Base-by-base conservation (phyloP, 257 asterid genomes). In the Eucommia ulmoides region DNA sequence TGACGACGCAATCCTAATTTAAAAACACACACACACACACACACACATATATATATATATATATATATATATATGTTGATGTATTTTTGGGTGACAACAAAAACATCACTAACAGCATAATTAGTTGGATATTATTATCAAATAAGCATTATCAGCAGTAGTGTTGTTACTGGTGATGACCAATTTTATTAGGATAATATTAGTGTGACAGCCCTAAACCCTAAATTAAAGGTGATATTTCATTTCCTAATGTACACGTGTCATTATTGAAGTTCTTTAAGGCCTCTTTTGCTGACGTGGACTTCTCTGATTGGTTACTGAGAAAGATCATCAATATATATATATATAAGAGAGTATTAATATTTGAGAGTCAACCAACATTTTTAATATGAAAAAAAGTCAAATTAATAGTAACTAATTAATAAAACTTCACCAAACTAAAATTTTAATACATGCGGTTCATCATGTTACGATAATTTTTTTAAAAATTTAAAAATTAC, bases 351-450 rank as follows among this genome's bases (percentile, higher is more conserved):
- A 55, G 38, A 48, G 33, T 53, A 63, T 55, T 57, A 63, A 74
- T 71, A 63, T 58, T 52, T 49, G 0, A 49, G 41, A 54, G 70
- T 65, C 75, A 67, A 64, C 70, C 64, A 35, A 18, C 44, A 10
- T 35, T 35, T 6, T 18, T 4, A 35, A 35, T 35, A 4, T 26
- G 8, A 26, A n/a, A n/a, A n/a, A n/a, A n/a, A n/a, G n/a, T n/a
- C n/a, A n/a, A n/a, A n/a, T n/a, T n/a, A n/a, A n/a, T n/a, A n/a
- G n/a, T n/a, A n/a, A n/a, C n/a, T n/a, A n/a, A n/a, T n/a, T n/a
- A n/a, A n/a, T n/a, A n/a, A n/a, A n/a, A n/a, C n/a, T n/a, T n/a
- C n/a, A n/a, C n/a, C n/a, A n/a, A n/a, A n/a, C n/a, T n/a, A n/a
- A n/a, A n/a, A n/a, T n/a, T n/a, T n/a, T n/a, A n/a, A n/a, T n/a